Evolutionary conservation across 306 rosid genomes (phyloP).

Genomic region (Alnus rubra): DNA sequence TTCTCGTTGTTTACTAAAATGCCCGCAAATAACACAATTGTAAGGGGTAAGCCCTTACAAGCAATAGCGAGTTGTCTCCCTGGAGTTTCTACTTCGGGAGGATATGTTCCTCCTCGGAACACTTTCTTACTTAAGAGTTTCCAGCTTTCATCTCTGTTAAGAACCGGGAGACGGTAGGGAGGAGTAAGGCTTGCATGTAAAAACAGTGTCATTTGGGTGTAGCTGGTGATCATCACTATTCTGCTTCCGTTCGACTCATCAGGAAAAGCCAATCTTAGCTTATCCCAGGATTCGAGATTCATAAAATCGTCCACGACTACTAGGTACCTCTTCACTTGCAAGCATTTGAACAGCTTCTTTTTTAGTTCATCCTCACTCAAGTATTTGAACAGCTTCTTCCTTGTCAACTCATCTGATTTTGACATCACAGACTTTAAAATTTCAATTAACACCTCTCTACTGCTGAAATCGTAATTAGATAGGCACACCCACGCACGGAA

Average conservation of each 20-base stretch:
- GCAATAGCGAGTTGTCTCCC: background rate
- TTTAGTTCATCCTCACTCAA: background rate
- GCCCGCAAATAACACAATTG: background rate
- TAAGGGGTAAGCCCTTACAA: background rate
- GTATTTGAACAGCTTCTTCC: background rate
- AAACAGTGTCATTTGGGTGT: conserved; percentile 14
- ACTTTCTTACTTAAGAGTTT: conserved; percentile 25
- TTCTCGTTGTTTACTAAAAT: background rate
- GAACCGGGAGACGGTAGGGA: background rate
- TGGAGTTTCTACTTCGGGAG: background rate
- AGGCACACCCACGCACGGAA: background rate
- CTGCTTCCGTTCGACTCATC: conserved; percentile 16
- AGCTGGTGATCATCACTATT: conserved; percentile 27
- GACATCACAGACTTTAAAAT: background rate
- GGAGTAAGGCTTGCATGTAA: background rate
- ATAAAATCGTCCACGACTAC: conserved; percentile 26
- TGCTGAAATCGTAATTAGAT: background rate
- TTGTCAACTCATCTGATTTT: background rate
- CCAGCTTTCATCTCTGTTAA: conserved; percentile 33
- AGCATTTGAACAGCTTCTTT: background rate
- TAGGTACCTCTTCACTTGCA: background rate
- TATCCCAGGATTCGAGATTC: background rate
- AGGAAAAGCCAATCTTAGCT: conserved; percentile 12
- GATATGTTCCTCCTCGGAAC: background rate
- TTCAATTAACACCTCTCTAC: background rate